Conservation (phyloP, 495 filamentous ascomycete species). For the Daldinia vernicosa region DNA sequence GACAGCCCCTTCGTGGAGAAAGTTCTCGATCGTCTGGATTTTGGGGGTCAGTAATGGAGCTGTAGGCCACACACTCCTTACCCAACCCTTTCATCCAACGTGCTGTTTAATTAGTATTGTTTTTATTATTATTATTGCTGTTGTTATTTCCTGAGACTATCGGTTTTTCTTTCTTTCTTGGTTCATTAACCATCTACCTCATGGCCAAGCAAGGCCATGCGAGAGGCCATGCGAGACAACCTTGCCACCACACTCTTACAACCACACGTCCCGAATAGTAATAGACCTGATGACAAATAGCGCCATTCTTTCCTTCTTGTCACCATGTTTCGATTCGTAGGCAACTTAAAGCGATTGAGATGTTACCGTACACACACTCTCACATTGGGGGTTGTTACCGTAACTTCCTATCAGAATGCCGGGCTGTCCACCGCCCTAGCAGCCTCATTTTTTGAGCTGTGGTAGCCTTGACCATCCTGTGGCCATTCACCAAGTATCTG, state of each 20-base stretch:
- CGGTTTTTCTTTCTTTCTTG: conserved; percentile 14
- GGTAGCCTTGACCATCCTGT: conserved; percentile 37
- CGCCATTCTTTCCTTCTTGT: conserved; percentile 11
- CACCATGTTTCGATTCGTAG: conserved; percentile 20
- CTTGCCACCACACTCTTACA: conserved; percentile 29
- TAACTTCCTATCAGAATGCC: conserved; percentile 32
- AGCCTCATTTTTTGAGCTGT: conserved; percentile 44
- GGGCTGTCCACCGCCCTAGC: conserved; percentile 27
- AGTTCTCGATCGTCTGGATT: conserved; percentile 42
- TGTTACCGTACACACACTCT: conserved; percentile 43
- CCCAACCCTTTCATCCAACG: conserved; percentile 11
- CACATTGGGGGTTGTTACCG: conserved; percentile 32
- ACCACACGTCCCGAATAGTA: conserved; percentile 5
- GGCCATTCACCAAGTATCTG: conserved; percentile 19
- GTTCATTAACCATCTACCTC: conserved; percentile 40
- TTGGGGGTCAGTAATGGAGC: conserved; percentile 34
- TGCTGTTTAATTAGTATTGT: neutral
- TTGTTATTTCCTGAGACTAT: conserved; percentile 6
- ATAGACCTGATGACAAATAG: conserved; percentile 30
- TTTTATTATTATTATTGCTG: conserved; percentile 1
- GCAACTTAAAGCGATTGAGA: conserved; percentile 40
- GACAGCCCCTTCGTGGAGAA: conserved; percentile 43
- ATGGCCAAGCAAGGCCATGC: conserved; percentile 31
- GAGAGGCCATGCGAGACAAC: conserved; percentile 38
- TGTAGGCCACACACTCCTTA: conserved; percentile 22